Conservation (phyloP, 2,329 filamentous ascomycete genomes). For the Trichophyton simii region DNA sequence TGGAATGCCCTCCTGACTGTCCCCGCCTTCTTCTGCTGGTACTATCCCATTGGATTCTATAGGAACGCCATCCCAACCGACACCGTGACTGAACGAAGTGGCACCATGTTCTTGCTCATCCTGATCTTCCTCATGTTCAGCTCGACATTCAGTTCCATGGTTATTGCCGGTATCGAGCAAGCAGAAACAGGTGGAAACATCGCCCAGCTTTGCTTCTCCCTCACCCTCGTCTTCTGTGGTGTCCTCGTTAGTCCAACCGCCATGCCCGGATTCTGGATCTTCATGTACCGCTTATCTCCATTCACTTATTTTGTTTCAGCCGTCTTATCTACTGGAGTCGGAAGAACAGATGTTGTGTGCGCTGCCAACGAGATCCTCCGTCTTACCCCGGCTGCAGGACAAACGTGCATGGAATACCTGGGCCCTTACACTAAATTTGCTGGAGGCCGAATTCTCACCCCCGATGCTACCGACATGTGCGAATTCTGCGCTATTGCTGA, state of each 20-base stretch:
- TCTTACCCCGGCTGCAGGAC: conserved; percentile 41
- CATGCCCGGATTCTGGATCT: conserved; percentile 62
- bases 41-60: conserved; percentile 49
- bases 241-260: conserved; percentile 40
- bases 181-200: conserved; percentile 55
- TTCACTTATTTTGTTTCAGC: conserved; percentile 49
- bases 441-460: conserved; percentile 31
- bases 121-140: conserved; percentile 59
- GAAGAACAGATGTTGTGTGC: conserved; percentile 22
- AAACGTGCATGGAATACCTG: conserved; percentile 48
- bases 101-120: conserved; percentile 52
- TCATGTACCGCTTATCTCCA: conserved; percentile 59
- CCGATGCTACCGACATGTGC: conserved; percentile 37
- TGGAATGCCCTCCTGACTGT: conserved; percentile 52
- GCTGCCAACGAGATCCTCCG: conserved; percentile 24
- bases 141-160: conserved; percentile 60
- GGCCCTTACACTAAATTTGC: conserved; percentile 24
- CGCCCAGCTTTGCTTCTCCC: conserved; percentile 47
- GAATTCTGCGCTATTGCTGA: conserved; percentile 36
- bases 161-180: conserved; percentile 56
- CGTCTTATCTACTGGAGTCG: conserved; percentile 26
- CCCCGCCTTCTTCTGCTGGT: conserved; percentile 53
- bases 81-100: conserved; percentile 42
- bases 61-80: conserved; percentile 30
- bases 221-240: conserved; percentile 48